phyloP scores from a whole-genome alignment of 306 rosid genomes.

The Medicago ruthenica region DNA sequence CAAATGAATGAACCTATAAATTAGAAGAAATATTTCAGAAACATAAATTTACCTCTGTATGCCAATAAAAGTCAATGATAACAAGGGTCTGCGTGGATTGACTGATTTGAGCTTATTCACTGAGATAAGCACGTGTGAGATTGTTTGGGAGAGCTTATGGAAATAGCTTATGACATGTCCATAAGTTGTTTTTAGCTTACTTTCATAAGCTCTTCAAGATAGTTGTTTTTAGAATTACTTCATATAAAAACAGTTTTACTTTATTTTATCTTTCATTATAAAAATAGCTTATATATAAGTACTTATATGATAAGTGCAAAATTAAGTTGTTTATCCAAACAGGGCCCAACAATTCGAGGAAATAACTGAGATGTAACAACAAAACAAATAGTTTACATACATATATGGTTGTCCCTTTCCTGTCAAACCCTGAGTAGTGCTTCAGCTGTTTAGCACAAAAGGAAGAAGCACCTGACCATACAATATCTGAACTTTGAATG shows the following conservation, averaged over 20 bases:
- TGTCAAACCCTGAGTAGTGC: conserved; percentile 72
- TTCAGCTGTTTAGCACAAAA: conserved; percentile 80
- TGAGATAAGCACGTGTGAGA: not conserved
- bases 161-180: not conserved
- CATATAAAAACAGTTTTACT: not conserved
- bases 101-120: not conserved
- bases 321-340: not conserved
- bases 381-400: conserved; percentile 55
- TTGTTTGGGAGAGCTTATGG: not conserved
- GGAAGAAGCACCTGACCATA: conserved; percentile 78
- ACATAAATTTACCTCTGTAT: not conserved
- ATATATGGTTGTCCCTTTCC: conserved; percentile 60
- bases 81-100: not conserved
- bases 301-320: not conserved
- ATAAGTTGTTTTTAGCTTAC: not conserved
- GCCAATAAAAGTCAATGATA: conserved; percentile 15
- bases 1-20: conserved; percentile 82
- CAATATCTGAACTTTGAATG: conserved; percentile 65
- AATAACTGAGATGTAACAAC: conserved; percentile 20
- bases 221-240: too few relatives aligned
- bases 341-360: not conserved
- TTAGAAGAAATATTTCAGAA: conserved; percentile 40
- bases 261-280: not conserved
- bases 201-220: not conserved
- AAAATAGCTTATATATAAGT: not conserved